Base-by-base conservation (phyloP, 352 stramenopile genomes). In the Lagenidium giganteum region DNA sequence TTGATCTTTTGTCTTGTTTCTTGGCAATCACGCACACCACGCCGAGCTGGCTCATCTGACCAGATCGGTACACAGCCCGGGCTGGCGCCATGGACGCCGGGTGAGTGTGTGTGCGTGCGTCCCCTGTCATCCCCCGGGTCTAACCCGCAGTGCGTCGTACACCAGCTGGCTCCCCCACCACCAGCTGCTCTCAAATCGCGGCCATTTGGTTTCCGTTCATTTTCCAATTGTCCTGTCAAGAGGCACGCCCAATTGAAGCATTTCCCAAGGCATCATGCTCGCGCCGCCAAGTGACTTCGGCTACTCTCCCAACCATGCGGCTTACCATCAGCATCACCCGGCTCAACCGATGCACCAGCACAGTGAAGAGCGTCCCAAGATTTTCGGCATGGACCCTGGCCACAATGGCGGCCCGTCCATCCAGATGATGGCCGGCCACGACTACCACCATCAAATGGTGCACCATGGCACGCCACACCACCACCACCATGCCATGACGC, bases 321-420 rank as follows among this genome's bases (percentile, higher is more conserved):
- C 49, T 27, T 53, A 51, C 36, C 33, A 67, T 57, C 43, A 57
- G 40, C 49, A 67, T 57, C 47, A 43, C 43, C 13, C 50, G 48
- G 31, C 53, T n/a, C 44, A 39, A 14, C 44, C 62, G 35, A 36
- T 40, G 47, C 64, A 68, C 40, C 42, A 66, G 33, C 67, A 78
- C 20, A 81, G 66, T 33, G 57, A 65, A 17, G 68, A 80, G 43
- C 71, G 71, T 3, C 66, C 71, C 41, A 77, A 81, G 58, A 36
- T 82, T 23, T 81, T 70, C 54, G 61, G 69, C 49, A 54, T 76
- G 34, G 62, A 70, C 13, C 45, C 45, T 22, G 34, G 29, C n/a
- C 66, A 71, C 27, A 22, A 34, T 12, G 13, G 30, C 33, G 77
- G 51, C 62, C 70, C 51, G 40, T 39, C 32, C 31, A n/a, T n/a